Evolutionary conservation across 1,284 basidiomycete species (phyloP), one percentile per base, ranked within the genome.

Genomic region (Moesziomyces sp.): DNA sequence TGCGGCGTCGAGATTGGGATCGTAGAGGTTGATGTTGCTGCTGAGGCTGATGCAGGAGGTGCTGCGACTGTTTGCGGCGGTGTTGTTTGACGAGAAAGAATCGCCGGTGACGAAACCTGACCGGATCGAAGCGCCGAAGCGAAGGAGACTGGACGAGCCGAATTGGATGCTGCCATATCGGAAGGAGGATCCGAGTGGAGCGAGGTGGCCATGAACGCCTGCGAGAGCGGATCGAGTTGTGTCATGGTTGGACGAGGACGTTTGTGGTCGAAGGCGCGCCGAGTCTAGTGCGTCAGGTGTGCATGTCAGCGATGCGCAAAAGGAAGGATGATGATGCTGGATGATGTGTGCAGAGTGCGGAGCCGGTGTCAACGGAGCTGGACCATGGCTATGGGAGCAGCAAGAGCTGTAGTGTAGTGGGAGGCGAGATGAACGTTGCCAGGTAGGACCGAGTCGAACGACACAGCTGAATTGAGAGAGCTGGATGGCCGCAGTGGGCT

Each of bases 121-220:
- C 52, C 59, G 3, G 54, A 53, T 53, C 46, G 59, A 16, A 69
- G 52, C 2, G 60, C 60, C 3, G 60, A 69, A 3, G 66, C 66
- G 18, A 69, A 69, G 5, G 60, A 59, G 21, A 49, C 30, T 7
- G 38, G 16, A 40, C 38, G 38, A 18, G 38, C 16, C 38, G 38
- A 5, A 14, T 63, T 62, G 28, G 34, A 5, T 14, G 13, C 21
- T 4, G 56, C 19, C 16, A 57, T 5, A 16, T 47, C 43, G 5
- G 49, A 9, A 3, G 21, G 28, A 8, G 7, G n/a, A 19, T 51
- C 28, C 35, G 45, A 14, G 9, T 21, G 45, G 16, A 52, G 43
- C 49, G 59, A 56, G 13, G 49, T 34, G 9, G 59, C 59, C n/a
- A 56, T 56, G 2, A 69, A 34, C 26, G 48, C 52, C 13, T 44